Evolutionary conservation across 2,329 filamentous ascomycete species (phyloP).

Genomic region (Penicillium thymicola): DNA sequence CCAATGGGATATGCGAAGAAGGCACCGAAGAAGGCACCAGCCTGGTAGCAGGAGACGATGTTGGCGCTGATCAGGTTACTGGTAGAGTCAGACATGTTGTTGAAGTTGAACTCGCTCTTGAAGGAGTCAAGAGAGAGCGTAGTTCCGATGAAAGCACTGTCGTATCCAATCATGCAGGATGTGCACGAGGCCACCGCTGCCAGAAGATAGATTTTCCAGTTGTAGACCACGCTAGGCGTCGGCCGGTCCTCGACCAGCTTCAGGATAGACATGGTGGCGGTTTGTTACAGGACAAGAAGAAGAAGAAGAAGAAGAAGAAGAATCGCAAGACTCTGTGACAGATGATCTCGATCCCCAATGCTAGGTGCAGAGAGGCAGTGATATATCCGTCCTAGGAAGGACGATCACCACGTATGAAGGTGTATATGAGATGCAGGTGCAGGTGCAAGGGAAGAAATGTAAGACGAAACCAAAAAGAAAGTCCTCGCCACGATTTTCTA

Average conservation of each 20-base stretch:
- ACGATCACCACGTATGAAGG: conserved; percentile 1
- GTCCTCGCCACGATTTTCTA: conserved; percentile 2
- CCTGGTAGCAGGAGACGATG: conserved; percentile 78
- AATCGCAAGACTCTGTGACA: not conserved
- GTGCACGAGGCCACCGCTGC: conserved; percentile 56
- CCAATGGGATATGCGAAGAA: conserved; percentile 64
- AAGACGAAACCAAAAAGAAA: conserved; percentile 5
- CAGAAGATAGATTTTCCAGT: conserved; percentile 57
- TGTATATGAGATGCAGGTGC: not conserved
- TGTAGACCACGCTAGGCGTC: conserved; percentile 57
- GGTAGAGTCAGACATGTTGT: conserved; percentile 37
- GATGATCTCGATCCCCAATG: conserved; percentile 7
- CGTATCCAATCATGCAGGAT: conserved; percentile 60
- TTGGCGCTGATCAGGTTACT: conserved; percentile 63
- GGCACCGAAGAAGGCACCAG: conserved; percentile 79
- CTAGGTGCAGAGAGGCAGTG: conserved; percentile 8
- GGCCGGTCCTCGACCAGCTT: conserved; percentile 47
- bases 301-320: not conserved
- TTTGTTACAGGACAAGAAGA: not conserved
- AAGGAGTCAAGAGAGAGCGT: conserved; percentile 71
- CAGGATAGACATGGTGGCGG: conserved; percentile 38
- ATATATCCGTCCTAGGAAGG: conserved; percentile 7
- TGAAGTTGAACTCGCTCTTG: conserved; percentile 64
- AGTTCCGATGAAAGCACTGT: conserved; percentile 75
- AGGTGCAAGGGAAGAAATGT: not conserved